A percentile compares a stretch with the other conserved stretches of the same genome.
Conservation (phyloP, 2,329 filamentous ascomycete species). For the Lizonia empirigonia region DNA sequence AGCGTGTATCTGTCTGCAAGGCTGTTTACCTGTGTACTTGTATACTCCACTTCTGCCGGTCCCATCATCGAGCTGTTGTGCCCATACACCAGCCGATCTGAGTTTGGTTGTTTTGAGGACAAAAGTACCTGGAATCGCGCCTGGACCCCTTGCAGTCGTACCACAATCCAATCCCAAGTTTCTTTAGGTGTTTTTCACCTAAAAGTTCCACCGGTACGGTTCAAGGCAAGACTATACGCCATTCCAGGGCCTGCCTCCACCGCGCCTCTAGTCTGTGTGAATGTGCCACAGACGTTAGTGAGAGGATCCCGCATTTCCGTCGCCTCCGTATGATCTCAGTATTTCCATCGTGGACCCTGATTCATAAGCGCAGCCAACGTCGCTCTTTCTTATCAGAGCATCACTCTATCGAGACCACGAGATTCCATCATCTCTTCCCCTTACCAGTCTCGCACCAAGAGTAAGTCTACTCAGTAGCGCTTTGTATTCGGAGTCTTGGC, state of each 20-base stretch:
- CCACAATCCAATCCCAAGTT: conserved; percentile 35
- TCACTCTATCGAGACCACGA: conserved; percentile 10
- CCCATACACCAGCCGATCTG: conserved; percentile 21
- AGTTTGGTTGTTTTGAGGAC: conserved; percentile 19
- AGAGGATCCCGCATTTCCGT: conserved; percentile 29
- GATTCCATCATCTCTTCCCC: conserved; percentile 3
- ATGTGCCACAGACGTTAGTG: conserved; percentile 40
- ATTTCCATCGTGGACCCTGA: conserved; percentile 29
- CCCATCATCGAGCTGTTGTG: conserved; percentile 25
- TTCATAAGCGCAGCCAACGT: conserved; percentile 38
- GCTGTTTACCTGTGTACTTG: conserved; percentile 24
- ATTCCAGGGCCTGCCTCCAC: conserved; percentile 45
- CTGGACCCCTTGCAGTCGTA: conserved; percentile 36
- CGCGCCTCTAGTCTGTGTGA: conserved; percentile 37
- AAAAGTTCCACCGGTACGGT: conserved; percentile 33
- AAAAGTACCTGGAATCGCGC: conserved; percentile 18
- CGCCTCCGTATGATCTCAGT: conserved; percentile 25
- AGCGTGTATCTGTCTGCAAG: conserved; percentile 33
- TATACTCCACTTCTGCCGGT: conserved; percentile 22
- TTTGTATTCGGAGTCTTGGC: background rate
- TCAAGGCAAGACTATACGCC: conserved; percentile 28
- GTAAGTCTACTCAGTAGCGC: background rate
- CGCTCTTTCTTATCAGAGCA: conserved; percentile 27
- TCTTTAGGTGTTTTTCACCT: conserved; percentile 22
- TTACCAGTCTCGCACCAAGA: background rate